Evolutionary conservation across 2,329 filamentous ascomycete species (phyloP), one percentile per base, ranked within the genome.

Genomic region (Endoconidiophora laricicola): DNA sequence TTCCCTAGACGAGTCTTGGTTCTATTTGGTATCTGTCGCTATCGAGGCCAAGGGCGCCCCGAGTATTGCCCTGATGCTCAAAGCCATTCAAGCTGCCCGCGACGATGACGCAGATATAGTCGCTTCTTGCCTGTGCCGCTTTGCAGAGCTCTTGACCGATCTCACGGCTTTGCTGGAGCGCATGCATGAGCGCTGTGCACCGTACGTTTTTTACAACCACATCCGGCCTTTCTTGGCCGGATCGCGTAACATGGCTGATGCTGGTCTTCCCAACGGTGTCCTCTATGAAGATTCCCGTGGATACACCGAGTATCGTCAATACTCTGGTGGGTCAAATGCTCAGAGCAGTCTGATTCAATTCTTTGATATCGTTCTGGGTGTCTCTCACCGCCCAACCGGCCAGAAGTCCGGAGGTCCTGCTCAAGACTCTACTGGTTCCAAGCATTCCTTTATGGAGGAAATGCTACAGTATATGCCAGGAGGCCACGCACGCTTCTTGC

Each of bases 391-490:
- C 6, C 87, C 90, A 0, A 96, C 91, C 0, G 90, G 90, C 38
- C 78, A 85, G 57, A 54, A 40, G 46, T 40, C 45, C 18, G 57
- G 60, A 5, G 59, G 59, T 58, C 56, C 66, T 67, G 49, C 43
- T 3, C 16, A 38, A 14, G 49, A 38, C 4, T 61, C 65, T 1
- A 67, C 70, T 36, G 68, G 73, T 22, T 72, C 78, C 4, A 72
- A 74, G 39, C 79, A 94, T 66, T 93, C 91, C 60, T 98, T 98
- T 67, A 90, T 98, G 60, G 79, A 84, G 60, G 91, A 98, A 56
- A 98, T 98, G 91, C 83, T 90, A 52, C 76, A 76, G 43, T 98
- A 98, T 66, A 98, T 98, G 91, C 91, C 91, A 0, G 90, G 87
- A 0, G 78, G 83, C 0, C 91, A 98, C 61, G 83, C 87, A 3